Conservation (phyloP, 257 asterid species). For the Paraleonurus japonicus region DNA sequence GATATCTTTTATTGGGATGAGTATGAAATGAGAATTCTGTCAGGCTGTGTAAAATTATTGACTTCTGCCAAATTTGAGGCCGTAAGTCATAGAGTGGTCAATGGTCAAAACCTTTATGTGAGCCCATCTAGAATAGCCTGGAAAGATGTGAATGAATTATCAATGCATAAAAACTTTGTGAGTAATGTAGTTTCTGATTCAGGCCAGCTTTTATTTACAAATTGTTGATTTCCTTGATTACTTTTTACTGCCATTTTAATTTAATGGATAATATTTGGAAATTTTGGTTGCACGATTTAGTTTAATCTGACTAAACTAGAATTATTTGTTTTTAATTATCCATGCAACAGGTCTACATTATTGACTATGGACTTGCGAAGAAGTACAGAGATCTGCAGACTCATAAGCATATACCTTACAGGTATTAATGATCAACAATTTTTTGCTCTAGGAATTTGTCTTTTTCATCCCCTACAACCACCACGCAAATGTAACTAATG, state of each 20-base stretch:
- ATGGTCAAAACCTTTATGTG: neutral
- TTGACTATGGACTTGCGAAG: constrained; percentile 97
- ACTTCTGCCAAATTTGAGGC: neutral
- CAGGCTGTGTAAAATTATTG: neutral
- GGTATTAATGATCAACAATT: constrained; percentile 40
- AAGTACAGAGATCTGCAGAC: constrained; percentile 93
- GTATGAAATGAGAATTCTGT: neutral
- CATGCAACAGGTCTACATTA: constrained; percentile 73
- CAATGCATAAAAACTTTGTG: neutral
- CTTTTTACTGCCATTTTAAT: neutral
- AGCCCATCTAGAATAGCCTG: neutral
- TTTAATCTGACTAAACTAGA: neutral
- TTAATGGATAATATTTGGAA: neutral
- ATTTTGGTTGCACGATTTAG: neutral
- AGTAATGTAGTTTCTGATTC: neutral
- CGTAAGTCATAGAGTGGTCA: neutral
- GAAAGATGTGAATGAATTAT: neutral
- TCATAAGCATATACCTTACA: constrained; percentile 95
- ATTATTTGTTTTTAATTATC: neutral
- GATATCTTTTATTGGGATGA: neutral
- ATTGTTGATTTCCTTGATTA: neutral
- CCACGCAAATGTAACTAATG: neutral
- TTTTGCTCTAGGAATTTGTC: neutral
- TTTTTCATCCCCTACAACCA: constrained; percentile 4
- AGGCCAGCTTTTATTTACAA: neutral